Conservation (phyloP, 352 stramenopile species). For the Globisporangium okanoganense region DNA sequence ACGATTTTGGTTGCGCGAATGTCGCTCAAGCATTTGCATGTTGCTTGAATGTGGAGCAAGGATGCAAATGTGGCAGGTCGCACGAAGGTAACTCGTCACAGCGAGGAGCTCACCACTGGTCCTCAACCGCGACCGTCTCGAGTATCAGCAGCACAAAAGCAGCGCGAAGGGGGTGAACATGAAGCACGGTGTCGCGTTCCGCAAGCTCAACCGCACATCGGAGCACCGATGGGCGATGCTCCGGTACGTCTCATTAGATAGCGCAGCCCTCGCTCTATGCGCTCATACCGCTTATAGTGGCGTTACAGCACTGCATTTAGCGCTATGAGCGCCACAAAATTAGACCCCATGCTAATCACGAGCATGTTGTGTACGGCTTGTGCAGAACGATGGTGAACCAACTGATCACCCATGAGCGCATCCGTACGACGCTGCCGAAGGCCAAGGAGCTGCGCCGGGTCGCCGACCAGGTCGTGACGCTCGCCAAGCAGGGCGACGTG, state of each 20-base stretch:
- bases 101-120: slow-evolving; percentile 8
- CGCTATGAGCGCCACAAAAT: background rate
- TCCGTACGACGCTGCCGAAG: slow-evolving; percentile 96
- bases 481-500: slow-evolving; percentile 91
- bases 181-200: slow-evolving; percentile 83
- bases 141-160: slow-evolving; percentile 6
- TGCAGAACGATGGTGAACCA: slow-evolving; percentile 94
- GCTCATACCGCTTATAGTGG: slow-evolving; percentile 1
- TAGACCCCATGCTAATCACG: background rate
- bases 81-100: slow-evolving; percentile 21
- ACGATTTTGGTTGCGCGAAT: background rate
- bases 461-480: slow-evolving; percentile 94
- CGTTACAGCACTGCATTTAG: background rate
- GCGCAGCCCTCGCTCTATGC: background rate
- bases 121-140: background rate
- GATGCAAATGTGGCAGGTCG: slow-evolving; percentile 3
- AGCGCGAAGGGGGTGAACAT: slow-evolving; percentile 28
- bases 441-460: slow-evolving; percentile 94
- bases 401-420: slow-evolving; percentile 97
- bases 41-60: background rate
- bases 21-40: background rate
- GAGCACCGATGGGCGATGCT: slow-evolving; percentile 96
- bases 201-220: slow-evolving; percentile 91
- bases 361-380: background rate
- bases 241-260: slow-evolving; percentile 44